Evolutionary conservation across 306 rosid genomes (phyloP), one percentile per base, ranked within the genome.

Genomic region (Mimosa bimucronata): DNA sequence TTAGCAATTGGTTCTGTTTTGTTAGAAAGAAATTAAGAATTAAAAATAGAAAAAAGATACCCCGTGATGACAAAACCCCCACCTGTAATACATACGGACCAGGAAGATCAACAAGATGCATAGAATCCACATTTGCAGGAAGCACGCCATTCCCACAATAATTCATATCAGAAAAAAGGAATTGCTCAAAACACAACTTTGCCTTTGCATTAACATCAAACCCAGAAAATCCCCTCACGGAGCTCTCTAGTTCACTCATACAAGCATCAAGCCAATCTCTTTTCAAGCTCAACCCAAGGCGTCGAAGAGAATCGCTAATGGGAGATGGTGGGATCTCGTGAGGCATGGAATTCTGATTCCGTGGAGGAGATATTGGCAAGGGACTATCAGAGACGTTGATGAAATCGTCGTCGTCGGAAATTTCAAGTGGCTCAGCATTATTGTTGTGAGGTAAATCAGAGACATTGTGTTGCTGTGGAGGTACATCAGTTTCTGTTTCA

Each of bases 81-180:
- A 92, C 98, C 97, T 92, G 97, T 83, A 94, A 86, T 3, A 94
- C 90, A 82, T 78, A 92, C 8, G 97, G 97, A 48, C 98, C 98
- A 0, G 97, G 85, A 67, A 94, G 97, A 80, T 89, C 75, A 79
- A 66, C 77, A 14, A 87, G 87, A 81, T 94, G 98, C 89, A 94
- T 88, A 44, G 92, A 87, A 71, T 82, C 84, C 7, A 94, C 94
- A 73, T 85, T 81, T 16, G 81, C 84, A 44, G 98, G 98, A 40
- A 94, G 94, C 57, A 85, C 77, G 7, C 97, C 97, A 21, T 74
- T 80, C 6, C 97, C 97, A 44, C 83, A 85, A 40, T 13, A 74
- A 79, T 91, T 94, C 91, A 92, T 86, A 76, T 94, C 97, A 6
- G 94, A 85, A 29, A 84, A 81, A 16, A 94, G 75, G 16, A 88